Evolutionary conservation across 108 stramenopile species (phyloP).

Genomic region (Skeletonema tropicum): DNA sequence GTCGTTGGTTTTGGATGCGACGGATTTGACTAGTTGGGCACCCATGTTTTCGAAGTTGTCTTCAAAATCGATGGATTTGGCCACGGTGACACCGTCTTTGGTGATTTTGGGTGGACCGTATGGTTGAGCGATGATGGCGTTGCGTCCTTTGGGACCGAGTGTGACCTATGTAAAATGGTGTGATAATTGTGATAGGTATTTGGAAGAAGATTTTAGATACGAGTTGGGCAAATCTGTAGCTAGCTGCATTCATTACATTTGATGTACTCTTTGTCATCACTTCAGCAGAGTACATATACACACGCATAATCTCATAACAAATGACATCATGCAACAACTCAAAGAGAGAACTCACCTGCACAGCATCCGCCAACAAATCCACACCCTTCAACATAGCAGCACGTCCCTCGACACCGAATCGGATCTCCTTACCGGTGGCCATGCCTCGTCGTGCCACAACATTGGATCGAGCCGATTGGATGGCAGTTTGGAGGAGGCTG

Average conservation of each 20-base stretch:
- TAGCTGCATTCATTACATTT: background rate
- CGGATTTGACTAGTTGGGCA: conserved; percentile 92
- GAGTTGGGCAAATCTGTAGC: background rate
- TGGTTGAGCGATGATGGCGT: conserved; percentile 98
- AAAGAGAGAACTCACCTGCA: conserved; percentile 79
- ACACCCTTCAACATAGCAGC: conserved; percentile 97
- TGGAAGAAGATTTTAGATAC: background rate
- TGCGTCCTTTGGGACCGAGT: conserved; percentile 99
- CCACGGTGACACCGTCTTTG: conserved; percentile 99
- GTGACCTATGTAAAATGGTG: conserved; percentile 95
- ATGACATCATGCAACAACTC: background rate
- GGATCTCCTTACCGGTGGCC: conserved; percentile 86
- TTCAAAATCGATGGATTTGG: conserved; percentile 99
- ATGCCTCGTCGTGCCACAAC: conserved; percentile 47
- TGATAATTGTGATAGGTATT: too few relatives aligned
- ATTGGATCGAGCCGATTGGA: conserved; percentile 53
- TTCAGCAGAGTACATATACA: too few relatives aligned
- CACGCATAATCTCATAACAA: background rate
- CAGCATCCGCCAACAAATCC: conserved; percentile 95
- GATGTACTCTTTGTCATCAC: background rate
- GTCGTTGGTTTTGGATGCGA: conserved; percentile 99
- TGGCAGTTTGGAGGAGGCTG: conserved; percentile 17
- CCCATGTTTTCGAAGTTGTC: conserved; percentile 99
- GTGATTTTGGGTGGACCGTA: conserved; percentile 99
- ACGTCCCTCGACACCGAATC: conserved; percentile 94